Evolutionary conservation across 345 rosid species (phyloP).

Genomic region (Zanthoxylum bungeanum): DNA sequence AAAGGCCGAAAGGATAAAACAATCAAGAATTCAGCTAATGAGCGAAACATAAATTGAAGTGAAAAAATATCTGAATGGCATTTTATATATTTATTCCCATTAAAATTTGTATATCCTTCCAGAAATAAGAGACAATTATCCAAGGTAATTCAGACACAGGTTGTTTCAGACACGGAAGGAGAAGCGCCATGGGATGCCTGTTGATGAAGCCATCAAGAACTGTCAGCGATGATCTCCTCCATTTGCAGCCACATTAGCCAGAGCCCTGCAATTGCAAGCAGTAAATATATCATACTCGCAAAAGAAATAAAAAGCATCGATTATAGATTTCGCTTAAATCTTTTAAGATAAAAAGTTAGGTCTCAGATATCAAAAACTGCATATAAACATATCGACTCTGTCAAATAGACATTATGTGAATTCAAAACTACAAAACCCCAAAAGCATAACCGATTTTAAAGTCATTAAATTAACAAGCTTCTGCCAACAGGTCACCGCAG

Average conservation of each 20-base stretch:
- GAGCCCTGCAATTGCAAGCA: slow-evolving; percentile 45
- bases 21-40: background rate
- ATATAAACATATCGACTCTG: background rate
- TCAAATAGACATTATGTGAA: background rate
- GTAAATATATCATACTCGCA: background rate
- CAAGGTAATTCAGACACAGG: slow-evolving; percentile 11
- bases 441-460: background rate
- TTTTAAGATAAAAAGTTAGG: no score
- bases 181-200: slow-evolving; percentile 5
- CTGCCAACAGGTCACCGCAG: background rate
- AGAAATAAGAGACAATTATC: slow-evolving; percentile 25
- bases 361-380: no score
- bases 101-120: slow-evolving; percentile 32
- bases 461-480: background rate
- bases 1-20: background rate
- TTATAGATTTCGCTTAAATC: no score
- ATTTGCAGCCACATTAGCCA: slow-evolving; percentile 37
- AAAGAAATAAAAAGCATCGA: no score
- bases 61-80: slow-evolving; percentile 4
- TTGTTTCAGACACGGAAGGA: slow-evolving; percentile 9
- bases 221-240: slow-evolving; percentile 45
- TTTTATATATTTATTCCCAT: slow-evolving; percentile 31
- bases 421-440: background rate
- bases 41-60: background rate
- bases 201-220: slow-evolving; percentile 5